Evolutionary conservation across 1,139 yeast genomes (phyloP).

Genomic region (Torulaspora globosa): DNA sequence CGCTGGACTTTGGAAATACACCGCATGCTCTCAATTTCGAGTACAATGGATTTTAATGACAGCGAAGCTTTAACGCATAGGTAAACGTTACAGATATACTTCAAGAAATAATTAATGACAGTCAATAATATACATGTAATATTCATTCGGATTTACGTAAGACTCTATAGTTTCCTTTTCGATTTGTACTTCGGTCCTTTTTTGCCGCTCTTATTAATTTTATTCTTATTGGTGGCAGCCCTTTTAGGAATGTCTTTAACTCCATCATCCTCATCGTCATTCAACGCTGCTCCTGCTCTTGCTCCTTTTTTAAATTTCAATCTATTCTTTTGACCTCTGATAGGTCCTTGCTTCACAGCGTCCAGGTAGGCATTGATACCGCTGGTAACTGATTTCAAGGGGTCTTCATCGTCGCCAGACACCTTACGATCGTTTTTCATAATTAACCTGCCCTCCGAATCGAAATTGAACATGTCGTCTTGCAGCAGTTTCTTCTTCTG

Average conservation of each 20-base stretch:
- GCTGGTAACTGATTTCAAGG: slow-evolving; percentile 42
- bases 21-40: slow-evolving; percentile 17
- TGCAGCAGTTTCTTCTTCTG: slow-evolving; percentile 43
- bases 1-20: slow-evolving; percentile 27
- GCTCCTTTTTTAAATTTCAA: slow-evolving; percentile 74
- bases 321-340: slow-evolving; percentile 86
- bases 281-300: slow-evolving; percentile 50
- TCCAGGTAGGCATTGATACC: slow-evolving; percentile 90
- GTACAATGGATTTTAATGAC: slow-evolving; percentile 14
- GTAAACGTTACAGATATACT: neutral
- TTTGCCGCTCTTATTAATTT: slow-evolving; percentile 28
- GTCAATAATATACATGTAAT: slow-evolving; percentile 13
- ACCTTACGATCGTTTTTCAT: slow-evolving; percentile 40
- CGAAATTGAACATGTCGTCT: slow-evolving; percentile 51
- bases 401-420: slow-evolving; percentile 47
- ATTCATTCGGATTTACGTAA: slow-evolving; percentile 7
- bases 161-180: slow-evolving; percentile 31
- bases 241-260: slow-evolving; percentile 24
- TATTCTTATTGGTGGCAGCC: slow-evolving; percentile 23
- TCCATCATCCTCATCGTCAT: slow-evolving; percentile 50
- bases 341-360: slow-evolving; percentile 89
- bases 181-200: slow-evolving; percentile 33
- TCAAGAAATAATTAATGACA: slow-evolving; percentile 6
- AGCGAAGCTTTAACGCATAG: neutral
- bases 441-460: slow-evolving; percentile 54